phyloP scores from a whole-genome alignment of 148 eudicot genomes.

The Tetragonia tetragonoides region DNA sequence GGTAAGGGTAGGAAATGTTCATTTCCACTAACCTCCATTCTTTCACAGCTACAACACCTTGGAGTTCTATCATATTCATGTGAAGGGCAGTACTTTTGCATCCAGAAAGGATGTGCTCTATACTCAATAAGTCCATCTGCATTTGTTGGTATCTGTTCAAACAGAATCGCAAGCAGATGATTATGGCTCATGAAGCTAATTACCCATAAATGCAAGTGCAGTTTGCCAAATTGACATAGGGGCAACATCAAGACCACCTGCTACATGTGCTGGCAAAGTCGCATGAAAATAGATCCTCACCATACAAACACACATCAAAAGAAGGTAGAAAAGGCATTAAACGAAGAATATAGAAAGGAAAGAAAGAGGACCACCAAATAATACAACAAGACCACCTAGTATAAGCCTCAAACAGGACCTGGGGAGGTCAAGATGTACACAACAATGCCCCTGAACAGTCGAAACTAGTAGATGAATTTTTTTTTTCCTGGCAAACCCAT shows the following conservation, averaged over 20 bases:
- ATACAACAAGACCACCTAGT: no score
- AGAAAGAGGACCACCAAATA: background rate
- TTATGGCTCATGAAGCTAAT: background rate
- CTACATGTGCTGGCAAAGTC: background rate
- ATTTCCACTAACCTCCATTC: conserved; percentile 75
- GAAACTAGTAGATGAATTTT: no score
- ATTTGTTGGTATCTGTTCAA: conserved; percentile 74
- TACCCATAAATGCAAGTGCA: background rate
- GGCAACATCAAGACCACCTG: background rate
- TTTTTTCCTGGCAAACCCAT: no score
- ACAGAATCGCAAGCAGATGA: background rate
- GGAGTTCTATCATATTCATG: conserved; percentile 89
- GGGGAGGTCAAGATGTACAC: no score
- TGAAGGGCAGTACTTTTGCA: conserved; percentile 93
- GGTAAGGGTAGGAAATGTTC: background rate
- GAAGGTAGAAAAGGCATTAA: background rate
- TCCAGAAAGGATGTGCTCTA: conserved; percentile 96
- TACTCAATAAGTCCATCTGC: conserved; percentile 82
- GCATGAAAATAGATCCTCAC: background rate
- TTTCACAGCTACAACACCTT: conserved; percentile 97
- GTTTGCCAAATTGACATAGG: no score
- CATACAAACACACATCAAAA: background rate
- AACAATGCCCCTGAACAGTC: no score
- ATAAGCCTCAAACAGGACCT: no score
- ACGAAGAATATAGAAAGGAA: background rate